Evolutionary conservation across 2,329 filamentous ascomycete genomes (phyloP).

Genomic region (Phialocephala subalpina): DNA sequence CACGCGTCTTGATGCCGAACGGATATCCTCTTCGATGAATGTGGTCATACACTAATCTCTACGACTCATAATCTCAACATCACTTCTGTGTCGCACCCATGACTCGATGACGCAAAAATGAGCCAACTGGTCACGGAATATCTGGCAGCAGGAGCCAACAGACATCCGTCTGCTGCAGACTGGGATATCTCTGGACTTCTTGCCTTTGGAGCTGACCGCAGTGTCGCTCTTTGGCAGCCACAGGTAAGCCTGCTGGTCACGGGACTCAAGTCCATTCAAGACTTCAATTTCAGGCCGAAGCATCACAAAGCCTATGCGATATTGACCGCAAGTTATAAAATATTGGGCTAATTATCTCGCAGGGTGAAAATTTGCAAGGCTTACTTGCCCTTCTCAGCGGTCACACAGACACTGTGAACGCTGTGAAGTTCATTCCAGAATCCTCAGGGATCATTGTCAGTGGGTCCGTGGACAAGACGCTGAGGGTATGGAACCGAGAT

Average conservation of each 20-base stretch:
- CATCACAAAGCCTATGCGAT: not conserved
- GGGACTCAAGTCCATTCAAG: constrained; percentile 3
- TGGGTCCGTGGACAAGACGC: constrained; percentile 80
- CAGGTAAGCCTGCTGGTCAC: constrained; percentile 62
- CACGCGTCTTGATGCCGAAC: not conserved
- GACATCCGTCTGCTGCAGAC: constrained; percentile 88
- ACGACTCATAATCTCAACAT: not conserved
- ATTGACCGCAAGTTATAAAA: not conserved
- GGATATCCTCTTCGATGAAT: constrained; percentile 9
- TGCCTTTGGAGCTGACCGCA: constrained; percentile 88
- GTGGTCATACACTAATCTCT: not conserved
- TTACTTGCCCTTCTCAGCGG: constrained; percentile 74
- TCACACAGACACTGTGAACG: constrained; percentile 83
- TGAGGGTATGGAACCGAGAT: constrained; percentile 74
- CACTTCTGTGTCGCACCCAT: constrained; percentile 4
- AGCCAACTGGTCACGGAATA: constrained; percentile 38
- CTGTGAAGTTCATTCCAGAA: constrained; percentile 76
- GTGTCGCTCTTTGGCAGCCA: constrained; percentile 89
- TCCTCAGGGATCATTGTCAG: constrained; percentile 71
- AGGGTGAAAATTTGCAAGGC: constrained; percentile 53
- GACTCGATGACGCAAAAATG: constrained; percentile 33
- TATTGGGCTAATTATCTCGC: constrained; percentile 12
- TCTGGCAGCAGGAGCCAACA: constrained; percentile 79
- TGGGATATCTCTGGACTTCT: constrained; percentile 81
- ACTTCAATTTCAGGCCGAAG: not conserved